These are phyloP conservation scores for Alnus rubra DNA, from an alignment of 306 rosid species.

Conservation along the genomic window DNA sequence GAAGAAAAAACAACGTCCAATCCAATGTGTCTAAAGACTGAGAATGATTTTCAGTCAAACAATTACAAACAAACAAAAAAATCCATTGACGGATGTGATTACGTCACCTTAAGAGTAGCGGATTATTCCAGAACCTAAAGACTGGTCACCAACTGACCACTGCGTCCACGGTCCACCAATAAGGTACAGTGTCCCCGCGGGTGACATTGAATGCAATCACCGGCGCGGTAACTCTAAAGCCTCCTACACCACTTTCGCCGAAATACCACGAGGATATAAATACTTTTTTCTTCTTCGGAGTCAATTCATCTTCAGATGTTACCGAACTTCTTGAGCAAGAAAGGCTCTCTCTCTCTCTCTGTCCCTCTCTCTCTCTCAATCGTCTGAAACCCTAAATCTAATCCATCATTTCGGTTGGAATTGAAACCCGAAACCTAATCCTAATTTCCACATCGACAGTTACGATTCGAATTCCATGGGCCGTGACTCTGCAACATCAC, in stretches of 20 bases:
- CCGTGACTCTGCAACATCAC: constrained; percentile 34
- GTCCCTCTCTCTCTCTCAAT: no score
- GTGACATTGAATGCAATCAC: neutral
- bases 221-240: neutral
- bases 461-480: constrained; percentile 38
- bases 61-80: no score
- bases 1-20: no score
- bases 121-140: neutral
- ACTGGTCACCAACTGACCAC: neutral
- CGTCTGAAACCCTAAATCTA: constrained; percentile 25
- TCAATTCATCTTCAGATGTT: neutral
- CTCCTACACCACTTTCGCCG: neutral
- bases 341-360: neutral
- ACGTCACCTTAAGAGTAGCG: constrained; percentile 5
- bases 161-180: neutral
- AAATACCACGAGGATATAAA: neutral
- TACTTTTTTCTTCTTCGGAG: no score
- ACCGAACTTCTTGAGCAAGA: neutral
- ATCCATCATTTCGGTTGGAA: neutral
- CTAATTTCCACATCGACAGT: neutral
- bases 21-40: no score
- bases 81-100: constrained; percentile 21
- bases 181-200: neutral
- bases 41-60: no score
- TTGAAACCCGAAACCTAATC: neutral